Evolutionary conservation across 2,329 filamentous ascomycete genomes (phyloP).

Genomic region (Aspergillus cejpii): DNA sequence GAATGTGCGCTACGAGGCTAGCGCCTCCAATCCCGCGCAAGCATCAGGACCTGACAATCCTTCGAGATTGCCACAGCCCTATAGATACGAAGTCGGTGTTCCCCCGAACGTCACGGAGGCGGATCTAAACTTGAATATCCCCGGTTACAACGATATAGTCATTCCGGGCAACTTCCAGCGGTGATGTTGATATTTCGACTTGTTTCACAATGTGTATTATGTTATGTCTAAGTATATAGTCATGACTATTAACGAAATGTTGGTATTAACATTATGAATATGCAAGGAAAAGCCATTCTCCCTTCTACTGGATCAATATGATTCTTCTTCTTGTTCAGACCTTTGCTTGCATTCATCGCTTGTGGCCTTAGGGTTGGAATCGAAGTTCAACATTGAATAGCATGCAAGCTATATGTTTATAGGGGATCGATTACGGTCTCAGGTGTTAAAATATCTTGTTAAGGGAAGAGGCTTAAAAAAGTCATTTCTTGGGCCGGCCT

Average conservation of each 20-base stretch:
- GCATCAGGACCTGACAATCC: conserved; percentile 7
- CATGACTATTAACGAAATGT: not conserved
- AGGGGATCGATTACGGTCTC: too few relatives aligned
- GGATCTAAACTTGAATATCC: conserved; percentile 3
- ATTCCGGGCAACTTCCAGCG: conserved; percentile 12
- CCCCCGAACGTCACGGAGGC: conserved; percentile 5
- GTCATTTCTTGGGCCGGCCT: conserved; percentile 6
- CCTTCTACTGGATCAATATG: too few relatives aligned
- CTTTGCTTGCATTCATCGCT: too few relatives aligned
- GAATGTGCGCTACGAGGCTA: conserved; percentile 10
- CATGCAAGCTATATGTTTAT: too few relatives aligned
- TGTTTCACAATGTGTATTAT: not conserved
- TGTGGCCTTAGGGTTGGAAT: too few relatives aligned
- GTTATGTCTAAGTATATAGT: not conserved
- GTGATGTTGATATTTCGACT: conserved; percentile 3
- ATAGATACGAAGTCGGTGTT: conserved; percentile 4
- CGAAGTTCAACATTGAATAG: too few relatives aligned
- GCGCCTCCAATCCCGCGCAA: conserved; percentile 7
- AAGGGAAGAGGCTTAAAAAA: not conserved
- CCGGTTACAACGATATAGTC: conserved; percentile 8
- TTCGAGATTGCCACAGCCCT: conserved; percentile 5
- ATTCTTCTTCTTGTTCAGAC: too few relatives aligned
- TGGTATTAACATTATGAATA: not conserved
- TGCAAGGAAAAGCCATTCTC: too few relatives aligned
- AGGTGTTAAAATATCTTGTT: not conserved